These are phyloP conservation scores for Aspergillus steynii DNA, from an alignment of 495 filamentous ascomycete genomes.

Conservation along the genomic window DNA sequence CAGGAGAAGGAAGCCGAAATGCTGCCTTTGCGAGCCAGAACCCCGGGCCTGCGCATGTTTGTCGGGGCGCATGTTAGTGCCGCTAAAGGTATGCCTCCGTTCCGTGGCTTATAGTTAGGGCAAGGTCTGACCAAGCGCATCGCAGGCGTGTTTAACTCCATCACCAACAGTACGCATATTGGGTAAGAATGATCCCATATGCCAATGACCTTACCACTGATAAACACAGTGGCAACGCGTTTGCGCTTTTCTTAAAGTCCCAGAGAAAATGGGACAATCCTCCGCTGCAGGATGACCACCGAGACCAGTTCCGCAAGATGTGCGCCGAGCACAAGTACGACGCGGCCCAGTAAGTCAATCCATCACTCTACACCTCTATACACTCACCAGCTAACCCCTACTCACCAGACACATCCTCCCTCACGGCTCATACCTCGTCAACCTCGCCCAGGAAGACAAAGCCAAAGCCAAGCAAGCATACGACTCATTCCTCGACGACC, in stretches of 20 bases:
- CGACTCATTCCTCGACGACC: constrained; percentile 81
- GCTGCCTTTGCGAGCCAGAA: constrained; percentile 69
- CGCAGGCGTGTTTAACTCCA: constrained; percentile 82
- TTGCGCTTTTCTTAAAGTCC: constrained; percentile 92
- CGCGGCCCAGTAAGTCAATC: constrained; percentile 47
- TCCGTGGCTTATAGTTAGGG: constrained; percentile 6
- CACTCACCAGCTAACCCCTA: not conserved
- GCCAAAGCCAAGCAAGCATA: constrained; percentile 86
- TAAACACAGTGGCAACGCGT: constrained; percentile 70
- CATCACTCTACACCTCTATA: not conserved
- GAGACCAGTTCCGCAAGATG: constrained; percentile 63
- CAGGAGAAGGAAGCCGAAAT: constrained; percentile 44
- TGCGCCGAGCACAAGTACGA: constrained; percentile 75
- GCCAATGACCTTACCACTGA: constrained; percentile 14
- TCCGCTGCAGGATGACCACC: constrained; percentile 64
- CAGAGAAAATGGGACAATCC: constrained; percentile 95
- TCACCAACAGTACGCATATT: constrained; percentile 76
- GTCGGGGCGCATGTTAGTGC: constrained; percentile 90
- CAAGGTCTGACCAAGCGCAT: constrained; percentile 2
- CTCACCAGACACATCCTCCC: constrained; percentile 68
- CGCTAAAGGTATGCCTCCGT: constrained; percentile 64
- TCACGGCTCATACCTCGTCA: constrained; percentile 95
- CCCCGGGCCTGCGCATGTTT: constrained; percentile 71
- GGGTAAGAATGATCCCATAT: constrained; percentile 41
- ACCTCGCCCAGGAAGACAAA: constrained; percentile 80